phyloP scores from a whole-genome alignment of 805 yeast genomes.

The Ogataea degrootiae region DNA sequence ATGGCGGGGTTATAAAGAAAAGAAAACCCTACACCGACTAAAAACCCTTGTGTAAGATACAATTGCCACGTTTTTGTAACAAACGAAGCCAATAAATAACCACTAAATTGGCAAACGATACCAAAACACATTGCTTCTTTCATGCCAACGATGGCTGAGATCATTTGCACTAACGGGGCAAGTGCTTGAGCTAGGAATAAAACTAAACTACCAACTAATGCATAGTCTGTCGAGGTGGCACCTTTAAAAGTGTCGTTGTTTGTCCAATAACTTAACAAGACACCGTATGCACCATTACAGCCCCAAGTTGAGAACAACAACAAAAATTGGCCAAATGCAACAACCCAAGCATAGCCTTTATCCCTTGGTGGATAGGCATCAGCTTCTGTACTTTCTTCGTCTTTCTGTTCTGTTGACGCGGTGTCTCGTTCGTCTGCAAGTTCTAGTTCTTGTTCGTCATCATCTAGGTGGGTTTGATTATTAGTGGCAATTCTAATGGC shows the following conservation, averaged over 20 bases:
- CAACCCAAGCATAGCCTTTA: constrained; percentile 63
- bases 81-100: constrained; percentile 47
- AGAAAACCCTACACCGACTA: constrained; percentile 49
- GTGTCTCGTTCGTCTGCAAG: neutral
- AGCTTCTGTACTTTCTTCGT: constrained; percentile 5
- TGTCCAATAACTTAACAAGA: constrained; percentile 51
- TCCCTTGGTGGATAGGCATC: constrained; percentile 33
- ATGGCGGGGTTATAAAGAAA: constrained; percentile 47
- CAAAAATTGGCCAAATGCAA: constrained; percentile 36
- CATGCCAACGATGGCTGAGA: constrained; percentile 20
- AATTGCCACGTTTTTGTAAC: constrained; percentile 45
- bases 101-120: constrained; percentile 39
- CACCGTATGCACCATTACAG: constrained; percentile 54
- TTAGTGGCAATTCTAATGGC: constrained; percentile 22
- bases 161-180: constrained; percentile 21
- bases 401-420: constrained; percentile 1
- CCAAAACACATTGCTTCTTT: constrained; percentile 30
- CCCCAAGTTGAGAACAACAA: constrained; percentile 58
- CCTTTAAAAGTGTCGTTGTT: constrained; percentile 43
- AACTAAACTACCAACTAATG: constrained; percentile 56
- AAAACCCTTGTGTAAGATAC: constrained; percentile 48
- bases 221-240: constrained; percentile 50
- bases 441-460: constrained; percentile 2
- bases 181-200: constrained; percentile 20
- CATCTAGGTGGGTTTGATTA: constrained; percentile 1